Evolutionary conservation across 2,329 filamentous ascomycete species (phyloP), one percentile per base, ranked within the genome.

Genomic region (Pseudofabraea citricarpa): DNA sequence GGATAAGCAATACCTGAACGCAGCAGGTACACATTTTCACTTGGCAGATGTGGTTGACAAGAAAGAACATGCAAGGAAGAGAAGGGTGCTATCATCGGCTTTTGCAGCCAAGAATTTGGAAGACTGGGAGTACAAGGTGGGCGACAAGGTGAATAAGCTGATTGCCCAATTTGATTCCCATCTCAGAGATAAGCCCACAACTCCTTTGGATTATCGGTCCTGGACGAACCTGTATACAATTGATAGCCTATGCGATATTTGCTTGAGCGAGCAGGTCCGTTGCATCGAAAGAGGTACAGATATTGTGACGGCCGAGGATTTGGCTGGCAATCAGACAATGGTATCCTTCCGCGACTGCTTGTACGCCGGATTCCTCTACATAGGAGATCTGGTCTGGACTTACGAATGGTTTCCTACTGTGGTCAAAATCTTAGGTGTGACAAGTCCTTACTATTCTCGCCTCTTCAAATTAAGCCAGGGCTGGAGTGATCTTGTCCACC

Each of bases 41-140:
- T 59, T 71, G 18, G 65, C 65, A 16, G 66, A 70, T 53, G 65
- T 68, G 5, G 52, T 68, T 18, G 65, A 70, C 48, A 66, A 67
- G 51, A 58, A 60, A 22, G 66, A 70, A n/a, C 67, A 70, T 41
- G 61, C 65, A 5, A 57, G 63, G n/a, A 70, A 70, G 50, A 63
- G 66, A 35, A 67, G 66, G 50, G 55, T 67, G 2, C 54, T 69
- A 7, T 65, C 64, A 5, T 61, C 60, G 2, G 67, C 65, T 10
- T 68, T 68, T 44, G 65, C 66, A 0, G 51, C 67, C 37, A 68
- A 67, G 49, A 68, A 68, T 44, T 56, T 69, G 2, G 65, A 67
- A 48, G 59, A 57, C 5, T 68, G 67, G 66, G 66, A 69, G 45
- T 63, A 62, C 53, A 70, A 68, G 48, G 65, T 69, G 19, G 64